Percentiles rank a stretch among this genome's conserved stretches.
Evolutionary conservation across 257 asterid genomes (phyloP).

Genomic region (Eustoma russellianum): DNA sequence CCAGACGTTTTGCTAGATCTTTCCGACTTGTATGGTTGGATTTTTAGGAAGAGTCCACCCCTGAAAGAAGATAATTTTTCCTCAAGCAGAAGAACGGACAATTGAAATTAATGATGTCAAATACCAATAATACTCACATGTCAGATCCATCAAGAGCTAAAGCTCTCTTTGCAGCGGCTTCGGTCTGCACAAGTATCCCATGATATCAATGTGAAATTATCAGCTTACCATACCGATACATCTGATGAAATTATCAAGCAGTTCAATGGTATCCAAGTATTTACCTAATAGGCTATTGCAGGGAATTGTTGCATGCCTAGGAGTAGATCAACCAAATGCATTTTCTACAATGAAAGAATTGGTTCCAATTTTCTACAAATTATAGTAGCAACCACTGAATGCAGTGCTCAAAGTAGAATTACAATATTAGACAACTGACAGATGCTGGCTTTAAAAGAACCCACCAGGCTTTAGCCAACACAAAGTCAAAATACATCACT

Average conservation of each 20-base stretch:
- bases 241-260: not conserved
- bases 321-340: no score
- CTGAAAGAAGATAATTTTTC: conserved; percentile 22
- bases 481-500: no score
- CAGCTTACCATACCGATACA: not conserved
- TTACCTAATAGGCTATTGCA: no score
- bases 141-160: conserved; percentile 88
- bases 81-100: not conserved
- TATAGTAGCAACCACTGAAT: no score
- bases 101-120: not conserved
- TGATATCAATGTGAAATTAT: not conserved
- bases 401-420: no score
- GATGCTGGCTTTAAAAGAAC: no score
- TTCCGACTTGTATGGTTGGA: conserved; percentile 63
- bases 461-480: no score
- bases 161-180: conserved; percentile 88
- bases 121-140: conserved; percentile 47
- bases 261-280: no score
- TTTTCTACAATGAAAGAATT: no score
- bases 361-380: no score
- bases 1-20: conserved; percentile 39
- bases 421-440: no score
- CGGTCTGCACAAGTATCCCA: conserved; percentile 49
- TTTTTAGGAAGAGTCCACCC: conserved; percentile 80
- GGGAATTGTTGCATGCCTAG: no score